Conservation (phyloP, 192 early-diverging fungal genomes). For the Backusella liffmaniae region DNA sequence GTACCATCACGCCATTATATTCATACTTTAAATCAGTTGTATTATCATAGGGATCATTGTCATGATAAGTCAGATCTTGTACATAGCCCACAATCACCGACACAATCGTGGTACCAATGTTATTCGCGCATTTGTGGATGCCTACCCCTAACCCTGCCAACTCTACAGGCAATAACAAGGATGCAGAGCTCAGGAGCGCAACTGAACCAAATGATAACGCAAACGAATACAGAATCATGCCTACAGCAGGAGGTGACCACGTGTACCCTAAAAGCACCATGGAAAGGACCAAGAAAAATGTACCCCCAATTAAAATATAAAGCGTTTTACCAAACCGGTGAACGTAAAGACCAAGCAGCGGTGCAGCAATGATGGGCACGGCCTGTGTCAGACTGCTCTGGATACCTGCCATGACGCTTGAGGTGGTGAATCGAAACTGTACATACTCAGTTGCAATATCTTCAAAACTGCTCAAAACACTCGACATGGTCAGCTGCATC, state of each 20-base stretch:
- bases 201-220: conserved; percentile 56
- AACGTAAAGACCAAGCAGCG: conserved; percentile 48
- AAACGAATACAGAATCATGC: conserved; percentile 53
- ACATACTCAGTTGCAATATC: conserved; percentile 29
- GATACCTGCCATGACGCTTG: conserved; percentile 23
- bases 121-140: conserved; percentile 61
- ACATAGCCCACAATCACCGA: conserved; percentile 56
- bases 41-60: conserved; percentile 21
- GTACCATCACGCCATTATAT: conserved; percentile 28
- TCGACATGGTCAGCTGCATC: conserved; percentile 29
- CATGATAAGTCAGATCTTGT: conserved; percentile 46
- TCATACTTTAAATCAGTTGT: conserved; percentile 6
- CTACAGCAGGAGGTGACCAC: conserved; percentile 45
- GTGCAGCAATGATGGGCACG: conserved; percentile 55
- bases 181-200: conserved; percentile 49
- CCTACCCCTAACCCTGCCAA: conserved; percentile 54
- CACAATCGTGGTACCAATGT: conserved; percentile 59
- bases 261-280: conserved; percentile 51
- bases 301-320: conserved; percentile 30
- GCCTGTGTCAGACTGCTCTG: conserved; percentile 50
- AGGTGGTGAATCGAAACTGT: conserved; percentile 27
- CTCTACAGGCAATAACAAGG: conserved; percentile 48
- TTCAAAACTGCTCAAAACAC: conserved; percentile 34
- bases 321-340: conserved; percentile 54
- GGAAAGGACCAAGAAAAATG: conserved; percentile 17